phyloP scores from a whole-genome alignment of 78 protist genomes.

The Capsaspora owczarzaki region DNA sequence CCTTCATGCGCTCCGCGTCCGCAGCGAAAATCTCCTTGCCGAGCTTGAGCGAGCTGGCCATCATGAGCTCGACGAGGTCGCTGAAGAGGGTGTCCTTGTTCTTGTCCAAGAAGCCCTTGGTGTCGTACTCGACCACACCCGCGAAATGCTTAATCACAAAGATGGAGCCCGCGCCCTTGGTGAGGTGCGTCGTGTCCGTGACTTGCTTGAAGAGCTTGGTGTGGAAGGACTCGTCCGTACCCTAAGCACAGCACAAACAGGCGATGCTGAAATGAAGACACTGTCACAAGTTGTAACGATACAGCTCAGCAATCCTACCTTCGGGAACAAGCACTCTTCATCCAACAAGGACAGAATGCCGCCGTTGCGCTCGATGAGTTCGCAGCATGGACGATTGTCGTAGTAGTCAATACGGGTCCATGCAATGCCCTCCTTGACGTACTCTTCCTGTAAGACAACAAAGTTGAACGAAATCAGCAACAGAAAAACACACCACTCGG shows the following conservation, averaged over 20 bases:
- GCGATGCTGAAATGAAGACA: no score
- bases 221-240: conserved; percentile 42
- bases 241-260: no score
- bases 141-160: conserved; percentile 74
- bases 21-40: not conserved
- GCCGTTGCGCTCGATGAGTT: conserved; percentile 23
- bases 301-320: no score
- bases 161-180: conserved; percentile 1
- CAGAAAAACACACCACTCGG: no score
- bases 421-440: conserved; percentile 48
- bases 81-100: not conserved
- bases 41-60: not conserved
- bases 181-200: not conserved
- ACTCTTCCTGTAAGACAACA: conserved; percentile 69
- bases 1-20: no score
- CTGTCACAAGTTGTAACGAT: no score
- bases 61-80: not conserved
- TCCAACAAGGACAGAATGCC: conserved; percentile 41
- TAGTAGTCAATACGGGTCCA: conserved; percentile 25
- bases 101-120: not conserved
- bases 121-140: conserved; percentile 28
- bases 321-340: conserved; percentile 49
- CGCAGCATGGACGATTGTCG: conserved; percentile 14
- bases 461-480: conserved; percentile 64
- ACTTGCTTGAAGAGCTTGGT: conserved; percentile 23